Evolutionary conservation across 1,284 basidiomycete species (phyloP).

Genomic region (Ganoderma resinaceum): DNA sequence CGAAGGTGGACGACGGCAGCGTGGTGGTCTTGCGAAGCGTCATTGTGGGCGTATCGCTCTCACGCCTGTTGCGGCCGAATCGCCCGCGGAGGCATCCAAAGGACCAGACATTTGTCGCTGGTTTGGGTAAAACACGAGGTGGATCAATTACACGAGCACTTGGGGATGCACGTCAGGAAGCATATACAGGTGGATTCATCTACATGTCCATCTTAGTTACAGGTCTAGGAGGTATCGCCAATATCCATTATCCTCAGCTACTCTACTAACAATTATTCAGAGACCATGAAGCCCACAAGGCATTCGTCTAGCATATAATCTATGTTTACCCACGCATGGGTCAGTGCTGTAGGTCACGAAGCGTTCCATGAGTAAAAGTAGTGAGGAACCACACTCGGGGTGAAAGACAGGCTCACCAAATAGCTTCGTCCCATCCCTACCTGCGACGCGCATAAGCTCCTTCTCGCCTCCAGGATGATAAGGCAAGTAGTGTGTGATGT

Average conservation of each 20-base stretch:
- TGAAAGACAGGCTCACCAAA: constrained; percentile 70
- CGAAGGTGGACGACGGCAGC: not conserved
- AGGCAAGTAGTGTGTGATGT: constrained; percentile 91
- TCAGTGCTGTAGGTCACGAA: constrained; percentile 35
- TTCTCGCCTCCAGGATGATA: constrained; percentile 96
- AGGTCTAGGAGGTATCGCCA: not conserved
- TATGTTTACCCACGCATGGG: constrained; percentile 91
- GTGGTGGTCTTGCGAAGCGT: constrained; percentile 4
- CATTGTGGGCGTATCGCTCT: constrained; percentile 16
- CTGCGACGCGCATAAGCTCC: constrained; percentile 96
- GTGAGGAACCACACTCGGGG: not conserved
- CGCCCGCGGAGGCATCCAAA: not conserved
- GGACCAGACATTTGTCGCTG: not conserved
- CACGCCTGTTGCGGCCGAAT: not conserved
- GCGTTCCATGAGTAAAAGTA: not conserved
- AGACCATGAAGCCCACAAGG: constrained; percentile 87
- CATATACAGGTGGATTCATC: too few relatives aligned
- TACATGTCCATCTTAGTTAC: not conserved
- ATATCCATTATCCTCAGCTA: not conserved
- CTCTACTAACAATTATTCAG: constrained; percentile 44
- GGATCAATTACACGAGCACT: not conserved
- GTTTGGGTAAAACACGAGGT: not conserved
- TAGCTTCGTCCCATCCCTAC: constrained; percentile 92
- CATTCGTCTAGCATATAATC: constrained; percentile 95
- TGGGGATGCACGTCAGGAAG: too few relatives aligned